These are phyloP conservation scores for Botrytis galanthina DNA, from an alignment of 2,329 filamentous ascomycete genomes.

Conservation along the genomic window DNA sequence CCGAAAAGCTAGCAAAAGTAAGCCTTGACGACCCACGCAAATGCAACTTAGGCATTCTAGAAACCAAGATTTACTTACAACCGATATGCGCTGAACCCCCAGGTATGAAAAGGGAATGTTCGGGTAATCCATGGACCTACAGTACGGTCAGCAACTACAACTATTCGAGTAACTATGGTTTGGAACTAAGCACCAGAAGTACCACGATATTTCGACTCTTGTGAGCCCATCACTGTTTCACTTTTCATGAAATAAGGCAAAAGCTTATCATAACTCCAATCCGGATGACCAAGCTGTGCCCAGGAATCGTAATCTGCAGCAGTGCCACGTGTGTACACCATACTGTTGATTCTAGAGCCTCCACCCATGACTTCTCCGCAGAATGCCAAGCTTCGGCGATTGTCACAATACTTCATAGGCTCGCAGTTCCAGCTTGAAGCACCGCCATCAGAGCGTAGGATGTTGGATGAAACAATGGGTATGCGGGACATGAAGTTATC, in stretches of 20 bases:
- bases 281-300: conserved; percentile 46
- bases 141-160: not conserved
- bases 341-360: conserved; percentile 43
- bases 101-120: not conserved
- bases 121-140: conserved; percentile 8
- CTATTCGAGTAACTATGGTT: not conserved
- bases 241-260: conserved; percentile 44
- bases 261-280: conserved; percentile 46
- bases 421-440: conserved; percentile 6
- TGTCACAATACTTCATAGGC: conserved; percentile 6
- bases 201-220: not conserved
- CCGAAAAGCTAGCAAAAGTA: conserved; percentile 5
- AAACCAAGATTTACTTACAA: not conserved
- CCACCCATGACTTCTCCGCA: conserved; percentile 38
- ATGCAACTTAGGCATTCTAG: not conserved
- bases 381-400: not conserved
- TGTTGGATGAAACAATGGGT: not conserved
- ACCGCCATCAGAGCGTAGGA: not conserved
- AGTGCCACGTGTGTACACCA: conserved; percentile 41
- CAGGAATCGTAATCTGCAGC: conserved; percentile 45
- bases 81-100: not conserved
- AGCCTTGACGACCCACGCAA: not conserved
- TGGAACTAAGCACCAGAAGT: not conserved
- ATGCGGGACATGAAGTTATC: conserved; percentile 4
- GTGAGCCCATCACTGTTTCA: not conserved